Percentiles rank a stretch among this genome's conserved stretches.
Conservation (phyloP, 805 yeast genomes). For the Metahyphopichia silvanorum region DNA sequence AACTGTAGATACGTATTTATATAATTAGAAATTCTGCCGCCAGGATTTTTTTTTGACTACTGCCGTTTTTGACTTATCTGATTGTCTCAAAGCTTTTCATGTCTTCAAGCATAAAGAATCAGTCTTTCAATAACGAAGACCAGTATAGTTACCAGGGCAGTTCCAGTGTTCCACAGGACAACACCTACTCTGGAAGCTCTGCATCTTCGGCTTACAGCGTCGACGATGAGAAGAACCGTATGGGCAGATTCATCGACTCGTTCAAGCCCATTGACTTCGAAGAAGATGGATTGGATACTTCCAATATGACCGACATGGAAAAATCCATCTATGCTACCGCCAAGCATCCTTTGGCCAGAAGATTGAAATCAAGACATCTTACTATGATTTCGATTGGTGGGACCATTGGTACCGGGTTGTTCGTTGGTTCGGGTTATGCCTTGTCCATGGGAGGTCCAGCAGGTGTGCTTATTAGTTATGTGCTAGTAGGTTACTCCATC, state of each 20-base stretch:
- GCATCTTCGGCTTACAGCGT: too few species aligned
- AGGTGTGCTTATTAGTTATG: conserved; percentile 51
- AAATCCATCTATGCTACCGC: conserved; percentile 37
- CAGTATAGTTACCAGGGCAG: too few species aligned
- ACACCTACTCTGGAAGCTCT: too few species aligned
- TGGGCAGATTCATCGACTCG: conserved; percentile 23
- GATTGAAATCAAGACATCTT: conserved; percentile 44
- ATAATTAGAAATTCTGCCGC: too few species aligned
- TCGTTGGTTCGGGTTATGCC: conserved; percentile 45
- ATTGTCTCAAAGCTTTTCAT: too few species aligned
- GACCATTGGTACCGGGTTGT: conserved; percentile 64
- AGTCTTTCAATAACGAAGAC: too few species aligned
- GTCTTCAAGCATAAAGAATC: too few species aligned
- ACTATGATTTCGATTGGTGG: conserved; percentile 74
- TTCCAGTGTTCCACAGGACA: too few species aligned
- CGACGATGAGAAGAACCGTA: not conserved
- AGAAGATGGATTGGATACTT: conserved; percentile 39
- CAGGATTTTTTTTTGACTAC: too few species aligned
- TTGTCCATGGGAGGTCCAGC: conserved; percentile 36
- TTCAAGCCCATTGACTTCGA: conserved; percentile 38
- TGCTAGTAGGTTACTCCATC: conserved; percentile 55
- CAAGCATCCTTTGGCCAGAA: conserved; percentile 43
- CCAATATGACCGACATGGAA: conserved; percentile 36
- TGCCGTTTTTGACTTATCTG: too few species aligned
- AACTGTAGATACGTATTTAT: too few species aligned